These are phyloP conservation scores for Forsythia viridissima DNA, from an alignment of 257 asterid genomes.

Conservation along the genomic window DNA sequence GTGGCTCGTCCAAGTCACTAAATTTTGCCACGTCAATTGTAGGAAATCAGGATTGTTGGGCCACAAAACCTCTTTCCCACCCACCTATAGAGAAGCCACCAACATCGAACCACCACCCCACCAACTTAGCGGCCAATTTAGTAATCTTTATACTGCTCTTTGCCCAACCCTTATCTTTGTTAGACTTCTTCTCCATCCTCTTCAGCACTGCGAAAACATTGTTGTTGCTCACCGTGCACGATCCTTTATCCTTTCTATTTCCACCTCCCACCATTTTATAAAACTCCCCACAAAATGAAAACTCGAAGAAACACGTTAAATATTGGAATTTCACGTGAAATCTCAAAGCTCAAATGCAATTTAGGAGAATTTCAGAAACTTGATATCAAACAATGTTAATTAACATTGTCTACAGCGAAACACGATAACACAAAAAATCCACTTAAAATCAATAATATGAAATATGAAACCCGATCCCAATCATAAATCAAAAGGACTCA, in stretches of 20 bases:
- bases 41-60: too few species aligned
- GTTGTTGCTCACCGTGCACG: constrained; percentile 51
- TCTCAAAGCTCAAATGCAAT: constrained; percentile 17
- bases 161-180: constrained; percentile 52
- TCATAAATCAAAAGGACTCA: background rate
- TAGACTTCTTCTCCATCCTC: constrained; percentile 75
- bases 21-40: too few species aligned
- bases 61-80: too few species aligned
- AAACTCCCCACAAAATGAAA: constrained; percentile 11
- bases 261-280: constrained; percentile 59
- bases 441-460: background rate
- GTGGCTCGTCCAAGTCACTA: too few species aligned
- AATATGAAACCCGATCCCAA: constrained; percentile 5
- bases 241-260: constrained; percentile 61
- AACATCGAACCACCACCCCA: too few species aligned
- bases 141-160: too few species aligned
- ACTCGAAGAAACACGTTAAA: background rate
- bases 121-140: too few species aligned
- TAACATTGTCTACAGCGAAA: background rate
- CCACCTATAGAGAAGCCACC: too few species aligned
- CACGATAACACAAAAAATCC: background rate
- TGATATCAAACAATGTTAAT: background rate
- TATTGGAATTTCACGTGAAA: constrained; percentile 1
- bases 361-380: constrained; percentile 1
- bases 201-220: constrained; percentile 80